Conservation (phyloP, 495 filamentous ascomycete genomes). For the Penicillium robsamsonii region DNA sequence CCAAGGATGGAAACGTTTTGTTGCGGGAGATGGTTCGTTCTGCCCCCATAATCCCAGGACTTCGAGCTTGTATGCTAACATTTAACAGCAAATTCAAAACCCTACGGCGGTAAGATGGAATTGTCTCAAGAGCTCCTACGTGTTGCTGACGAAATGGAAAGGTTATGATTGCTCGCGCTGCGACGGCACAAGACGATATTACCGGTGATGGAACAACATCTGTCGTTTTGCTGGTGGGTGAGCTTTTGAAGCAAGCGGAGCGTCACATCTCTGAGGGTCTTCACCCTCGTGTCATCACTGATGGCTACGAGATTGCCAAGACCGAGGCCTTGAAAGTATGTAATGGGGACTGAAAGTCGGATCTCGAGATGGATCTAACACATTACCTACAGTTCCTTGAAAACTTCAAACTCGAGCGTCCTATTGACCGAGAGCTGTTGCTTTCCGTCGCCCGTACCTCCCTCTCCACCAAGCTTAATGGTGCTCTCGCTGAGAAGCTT, state of each 20-base stretch:
- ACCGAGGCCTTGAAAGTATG: constrained; percentile 79
- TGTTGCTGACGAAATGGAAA: constrained; percentile 35
- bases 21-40: constrained; percentile 87
- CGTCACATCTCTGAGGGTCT: constrained; percentile 91
- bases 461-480: constrained; percentile 89
- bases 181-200: constrained; percentile 97
- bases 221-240: constrained; percentile 91
- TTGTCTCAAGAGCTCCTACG: constrained; percentile 15
- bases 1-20: constrained; percentile 96
- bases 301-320: constrained; percentile 97
- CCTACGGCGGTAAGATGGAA: constrained; percentile 68
- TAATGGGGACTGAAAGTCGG: not conserved
- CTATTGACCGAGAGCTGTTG: constrained; percentile 91
- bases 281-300: constrained; percentile 94
- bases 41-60: not conserved
- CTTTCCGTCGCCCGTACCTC: constrained; percentile 93
- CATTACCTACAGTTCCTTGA: constrained; percentile 75
- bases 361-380: constrained; percentile 14
- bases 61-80: constrained; percentile 33
- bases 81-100: constrained; percentile 70
- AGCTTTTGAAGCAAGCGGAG: constrained; percentile 96
- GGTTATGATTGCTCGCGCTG: constrained; percentile 97
- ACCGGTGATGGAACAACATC: constrained; percentile 97
- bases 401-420: constrained; percentile 79
- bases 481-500: constrained; percentile 81